These are phyloP conservation scores for Elaeagnus macrophylla DNA, from an alignment of 306 rosid species.

Conservation along the genomic window DNA sequence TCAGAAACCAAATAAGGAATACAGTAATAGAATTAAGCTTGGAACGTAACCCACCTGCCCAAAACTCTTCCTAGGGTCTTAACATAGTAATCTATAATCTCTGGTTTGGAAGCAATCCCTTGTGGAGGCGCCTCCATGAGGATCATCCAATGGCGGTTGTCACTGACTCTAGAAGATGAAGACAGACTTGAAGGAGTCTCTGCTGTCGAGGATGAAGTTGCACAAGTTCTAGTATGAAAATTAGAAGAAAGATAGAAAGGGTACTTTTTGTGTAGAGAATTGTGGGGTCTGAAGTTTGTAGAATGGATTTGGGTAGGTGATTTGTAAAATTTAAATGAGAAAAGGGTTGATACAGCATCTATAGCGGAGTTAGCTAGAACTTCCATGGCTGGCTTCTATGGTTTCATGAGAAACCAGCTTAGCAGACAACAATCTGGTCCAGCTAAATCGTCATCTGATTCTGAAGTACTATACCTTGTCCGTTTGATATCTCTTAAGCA, in stretches of 20 bases:
- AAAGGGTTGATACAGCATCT: slow-evolving; percentile 17
- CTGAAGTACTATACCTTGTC: no score
- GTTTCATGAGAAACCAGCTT: slow-evolving; percentile 1
- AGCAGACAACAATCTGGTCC: background rate
- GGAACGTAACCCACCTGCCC: slow-evolving; percentile 40
- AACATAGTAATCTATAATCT: slow-evolving; percentile 47
- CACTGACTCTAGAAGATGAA: slow-evolving; percentile 26
- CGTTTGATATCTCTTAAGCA: no score
- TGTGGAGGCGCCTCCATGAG: slow-evolving; percentile 53
- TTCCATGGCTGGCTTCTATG: slow-evolving; percentile 33
- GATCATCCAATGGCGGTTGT: slow-evolving; percentile 63
- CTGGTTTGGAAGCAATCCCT: slow-evolving; percentile 39
- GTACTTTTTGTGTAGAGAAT: slow-evolving; percentile 6
- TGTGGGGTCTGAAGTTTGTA: slow-evolving; percentile 27
- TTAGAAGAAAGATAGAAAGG: slow-evolving; percentile 19
- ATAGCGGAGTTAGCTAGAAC: slow-evolving; percentile 27
- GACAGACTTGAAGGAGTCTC: slow-evolving; percentile 24
- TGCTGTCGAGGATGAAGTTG: slow-evolving; percentile 30
- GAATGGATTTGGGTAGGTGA: slow-evolving; percentile 16
- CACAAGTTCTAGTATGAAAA: slow-evolving; percentile 20
- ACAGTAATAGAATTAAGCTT: background rate
- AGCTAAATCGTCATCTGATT: no score
- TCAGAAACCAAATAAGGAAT: slow-evolving; percentile 4
- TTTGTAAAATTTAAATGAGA: slow-evolving; percentile 24
- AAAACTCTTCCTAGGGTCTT: slow-evolving; percentile 42